A percentile compares a stretch with the other conserved stretches of the same genome.
These are phyloP conservation scores for Helotiales sp. DNA, from an alignment of 2,329 filamentous ascomycete species.

Conservation along the genomic window DNA sequence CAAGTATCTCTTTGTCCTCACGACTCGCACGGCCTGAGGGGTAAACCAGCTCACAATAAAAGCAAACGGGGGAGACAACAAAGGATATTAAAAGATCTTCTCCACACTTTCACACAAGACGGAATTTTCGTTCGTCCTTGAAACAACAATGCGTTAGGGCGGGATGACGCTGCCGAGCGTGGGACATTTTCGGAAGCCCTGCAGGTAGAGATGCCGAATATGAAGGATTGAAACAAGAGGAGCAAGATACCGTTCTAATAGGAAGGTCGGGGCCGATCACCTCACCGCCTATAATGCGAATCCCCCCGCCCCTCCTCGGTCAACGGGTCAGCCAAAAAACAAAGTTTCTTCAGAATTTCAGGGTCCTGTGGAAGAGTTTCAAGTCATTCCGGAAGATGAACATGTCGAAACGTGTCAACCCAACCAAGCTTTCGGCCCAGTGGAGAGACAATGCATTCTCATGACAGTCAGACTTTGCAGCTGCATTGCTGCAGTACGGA, in stretches of 20 bases:
- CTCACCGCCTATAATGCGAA: constrained; percentile 1
- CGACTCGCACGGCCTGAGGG: not conserved
- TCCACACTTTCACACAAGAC: not conserved
- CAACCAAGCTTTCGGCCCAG: not conserved
- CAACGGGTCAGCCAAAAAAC: not conserved
- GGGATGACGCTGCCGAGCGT: constrained; percentile 1
- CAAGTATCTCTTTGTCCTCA: not conserved
- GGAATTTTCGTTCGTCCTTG: constrained; percentile 3
- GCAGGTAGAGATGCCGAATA: not conserved
- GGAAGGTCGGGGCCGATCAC: too few species aligned
- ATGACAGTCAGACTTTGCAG: not conserved
- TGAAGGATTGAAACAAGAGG: not conserved
- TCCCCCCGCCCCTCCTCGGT: not conserved
- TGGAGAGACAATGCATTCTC: not conserved
- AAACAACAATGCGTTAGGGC: not conserved
- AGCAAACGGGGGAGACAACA: not conserved
- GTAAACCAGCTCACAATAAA: not conserved
- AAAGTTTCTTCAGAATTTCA: not conserved
- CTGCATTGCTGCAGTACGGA: too few species aligned
- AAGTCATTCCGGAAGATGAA: not conserved
- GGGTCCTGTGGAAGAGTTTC: not conserved
- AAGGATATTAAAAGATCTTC: not conserved
- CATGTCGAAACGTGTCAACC: not conserved
- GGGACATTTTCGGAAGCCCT: not conserved
- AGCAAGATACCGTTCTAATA: not conserved